Conservation (phyloP, 1,139 yeast species). For the Yamadazyma triangularis region DNA sequence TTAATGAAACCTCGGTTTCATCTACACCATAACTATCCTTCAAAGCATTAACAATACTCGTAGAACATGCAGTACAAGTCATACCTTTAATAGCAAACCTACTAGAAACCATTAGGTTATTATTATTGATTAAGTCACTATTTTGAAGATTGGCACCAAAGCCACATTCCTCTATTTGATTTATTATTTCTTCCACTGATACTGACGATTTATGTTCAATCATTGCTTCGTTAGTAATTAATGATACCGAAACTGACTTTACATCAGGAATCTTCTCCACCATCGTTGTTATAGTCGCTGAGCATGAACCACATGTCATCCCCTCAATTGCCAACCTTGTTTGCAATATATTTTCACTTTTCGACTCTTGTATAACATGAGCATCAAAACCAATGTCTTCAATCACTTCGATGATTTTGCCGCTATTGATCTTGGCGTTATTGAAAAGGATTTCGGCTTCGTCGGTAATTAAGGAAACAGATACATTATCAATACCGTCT, state of each 20-base stretch:
- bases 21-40: slow-evolving; percentile 43
- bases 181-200: slow-evolving; percentile 11
- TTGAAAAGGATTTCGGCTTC: slow-evolving; percentile 27
- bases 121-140: slow-evolving; percentile 4
- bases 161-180: slow-evolving; percentile 31
- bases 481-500: slow-evolving; percentile 21
- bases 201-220: slow-evolving; percentile 17
- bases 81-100: slow-evolving; percentile 52
- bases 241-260: slow-evolving; percentile 24
- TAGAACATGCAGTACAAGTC: slow-evolving; percentile 85
- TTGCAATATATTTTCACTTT: background rate
- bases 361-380: slow-evolving; percentile 6
- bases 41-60: slow-evolving; percentile 56
- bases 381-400: slow-evolving; percentile 42
- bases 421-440: slow-evolving; percentile 3
- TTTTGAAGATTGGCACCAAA: slow-evolving; percentile 12
- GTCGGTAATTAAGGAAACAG: slow-evolving; percentile 34
- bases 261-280: slow-evolving; percentile 22
- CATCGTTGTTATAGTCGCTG: slow-evolving; percentile 32
- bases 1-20: slow-evolving; percentile 57
- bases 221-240: slow-evolving; percentile 32
- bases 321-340: slow-evolving; percentile 16
- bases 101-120: slow-evolving; percentile 2
- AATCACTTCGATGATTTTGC: slow-evolving; percentile 19
- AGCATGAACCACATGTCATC: slow-evolving; percentile 41